phyloP scores from a whole-genome alignment of 371 early-diverging fungal genomes.

The Dichotomocladium elegans region DNA sequence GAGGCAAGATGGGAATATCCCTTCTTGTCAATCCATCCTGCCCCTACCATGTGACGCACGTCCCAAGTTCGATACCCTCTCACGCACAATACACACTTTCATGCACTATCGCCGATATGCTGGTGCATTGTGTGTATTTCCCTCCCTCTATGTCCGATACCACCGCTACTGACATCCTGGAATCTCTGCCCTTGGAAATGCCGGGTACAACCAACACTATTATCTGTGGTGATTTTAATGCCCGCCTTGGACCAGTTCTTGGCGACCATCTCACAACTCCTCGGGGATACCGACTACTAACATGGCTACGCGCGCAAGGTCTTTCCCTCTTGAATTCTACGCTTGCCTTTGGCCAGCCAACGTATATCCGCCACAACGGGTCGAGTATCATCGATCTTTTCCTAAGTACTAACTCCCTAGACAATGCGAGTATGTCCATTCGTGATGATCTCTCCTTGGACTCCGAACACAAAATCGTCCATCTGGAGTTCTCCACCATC shows the following conservation, averaged over 20 bases:
- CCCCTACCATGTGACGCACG: neutral
- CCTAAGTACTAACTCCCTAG: conserved; percentile 1
- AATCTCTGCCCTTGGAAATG: neutral
- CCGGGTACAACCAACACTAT: conserved; percentile 6
- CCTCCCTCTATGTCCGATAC: conserved; percentile 3
- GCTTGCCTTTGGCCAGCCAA: conserved; percentile 8
- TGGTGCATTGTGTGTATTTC: conserved; percentile 10
- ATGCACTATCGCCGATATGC: neutral
- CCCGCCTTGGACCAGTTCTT: neutral
- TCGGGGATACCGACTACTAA: neutral
- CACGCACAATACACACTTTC: neutral
- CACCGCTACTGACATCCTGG: neutral
- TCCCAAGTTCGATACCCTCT: neutral
- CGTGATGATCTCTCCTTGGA: neutral
- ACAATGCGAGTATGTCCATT: neutral
- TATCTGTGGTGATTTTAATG: conserved; percentile 19
- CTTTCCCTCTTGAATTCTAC: conserved; percentile 3
- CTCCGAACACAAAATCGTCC: neutral
- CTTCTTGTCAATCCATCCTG: neutral
- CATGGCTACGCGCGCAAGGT: neutral
- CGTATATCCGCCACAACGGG: neutral
- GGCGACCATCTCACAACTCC: conserved; percentile 2
- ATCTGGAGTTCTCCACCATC: neutral
- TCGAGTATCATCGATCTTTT: conserved; percentile 8
- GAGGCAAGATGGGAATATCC: conserved; percentile 6